These are phyloP conservation scores for Suillus lakei DNA, from an alignment of 768 basidiomycete species.

Conservation along the genomic window DNA sequence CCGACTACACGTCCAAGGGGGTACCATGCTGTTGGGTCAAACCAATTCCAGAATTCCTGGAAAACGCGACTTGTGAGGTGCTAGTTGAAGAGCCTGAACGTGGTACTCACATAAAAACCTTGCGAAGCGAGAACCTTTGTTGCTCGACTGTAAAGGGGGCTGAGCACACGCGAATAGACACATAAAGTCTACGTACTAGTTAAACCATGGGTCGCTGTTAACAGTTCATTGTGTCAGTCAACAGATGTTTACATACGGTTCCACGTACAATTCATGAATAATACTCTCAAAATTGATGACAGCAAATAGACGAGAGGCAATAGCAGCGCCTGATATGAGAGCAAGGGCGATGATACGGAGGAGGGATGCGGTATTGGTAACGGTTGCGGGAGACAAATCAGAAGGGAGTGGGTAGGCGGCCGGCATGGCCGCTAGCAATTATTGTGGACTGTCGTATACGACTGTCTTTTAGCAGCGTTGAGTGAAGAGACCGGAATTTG, in stretches of 20 bases:
- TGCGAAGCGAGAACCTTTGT: conserved; percentile 88
- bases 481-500: not conserved
- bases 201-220: conserved; percentile 96
- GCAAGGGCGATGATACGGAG: conserved; percentile 89
- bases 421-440: conserved; percentile 58
- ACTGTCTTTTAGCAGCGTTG: conserved; percentile 7
- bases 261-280: conserved; percentile 95
- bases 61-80: conserved; percentile 12
- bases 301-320: conserved; percentile 95
- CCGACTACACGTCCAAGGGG: conserved; percentile 98
- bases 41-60: conserved; percentile 99
- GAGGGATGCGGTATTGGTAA: conserved; percentile 88
- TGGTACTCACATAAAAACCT: conserved; percentile 86
- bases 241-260: not conserved
- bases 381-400: conserved; percentile 69
- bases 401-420: conserved; percentile 76
- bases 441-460: conserved; percentile 2
- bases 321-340: conserved; percentile 92
- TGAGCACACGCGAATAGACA: conserved; percentile 1
- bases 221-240: not conserved
- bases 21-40: conserved; percentile 99
- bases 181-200: conserved; percentile 71
- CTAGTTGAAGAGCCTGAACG: not conserved
- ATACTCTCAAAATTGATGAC: conserved; percentile 99
- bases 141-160: conserved; percentile 68